phyloP scores from a whole-genome alignment of 495 filamentous ascomycete genomes.

The Aspergillus incahuasiensis region DNA sequence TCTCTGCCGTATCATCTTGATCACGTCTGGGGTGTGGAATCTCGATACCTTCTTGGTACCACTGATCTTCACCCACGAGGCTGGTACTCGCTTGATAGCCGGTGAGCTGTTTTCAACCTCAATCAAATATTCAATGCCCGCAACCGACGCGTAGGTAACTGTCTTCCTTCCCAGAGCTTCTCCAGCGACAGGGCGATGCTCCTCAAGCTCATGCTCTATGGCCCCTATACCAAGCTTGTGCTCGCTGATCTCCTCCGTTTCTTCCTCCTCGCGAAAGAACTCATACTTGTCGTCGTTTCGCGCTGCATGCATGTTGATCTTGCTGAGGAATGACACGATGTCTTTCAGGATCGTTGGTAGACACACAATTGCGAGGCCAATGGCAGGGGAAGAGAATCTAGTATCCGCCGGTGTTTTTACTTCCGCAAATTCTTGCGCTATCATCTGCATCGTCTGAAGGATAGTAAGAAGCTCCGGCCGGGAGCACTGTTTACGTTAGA shows the following conservation, averaged over 20 bases:
- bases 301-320: constrained; percentile 82
- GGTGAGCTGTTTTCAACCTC: constrained; percentile 73
- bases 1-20: constrained; percentile 74
- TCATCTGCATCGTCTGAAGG: constrained; percentile 77
- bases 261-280: constrained; percentile 85
- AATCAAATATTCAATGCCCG: constrained; percentile 91
- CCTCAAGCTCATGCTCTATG: constrained; percentile 81
- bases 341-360: constrained; percentile 71
- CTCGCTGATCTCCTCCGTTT: constrained; percentile 78
- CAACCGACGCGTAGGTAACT: constrained; percentile 71
- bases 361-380: constrained; percentile 68
- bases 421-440: constrained; percentile 66
- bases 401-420: constrained; percentile 62
- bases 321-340: constrained; percentile 69
- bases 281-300: constrained; percentile 84
- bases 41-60: constrained; percentile 90
- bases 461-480: constrained; percentile 83
- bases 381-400: constrained; percentile 66
- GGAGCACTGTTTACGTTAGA: constrained; percentile 57
- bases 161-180: constrained; percentile 63
- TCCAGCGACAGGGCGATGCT: constrained; percentile 66
- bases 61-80: constrained; percentile 89
- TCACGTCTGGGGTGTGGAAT: constrained; percentile 91
- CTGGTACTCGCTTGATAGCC: constrained; percentile 77
- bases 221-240: constrained; percentile 89